Base-by-base conservation (phyloP, 139 green algal species). In the Limnomonas spitsbergensis region DNA sequence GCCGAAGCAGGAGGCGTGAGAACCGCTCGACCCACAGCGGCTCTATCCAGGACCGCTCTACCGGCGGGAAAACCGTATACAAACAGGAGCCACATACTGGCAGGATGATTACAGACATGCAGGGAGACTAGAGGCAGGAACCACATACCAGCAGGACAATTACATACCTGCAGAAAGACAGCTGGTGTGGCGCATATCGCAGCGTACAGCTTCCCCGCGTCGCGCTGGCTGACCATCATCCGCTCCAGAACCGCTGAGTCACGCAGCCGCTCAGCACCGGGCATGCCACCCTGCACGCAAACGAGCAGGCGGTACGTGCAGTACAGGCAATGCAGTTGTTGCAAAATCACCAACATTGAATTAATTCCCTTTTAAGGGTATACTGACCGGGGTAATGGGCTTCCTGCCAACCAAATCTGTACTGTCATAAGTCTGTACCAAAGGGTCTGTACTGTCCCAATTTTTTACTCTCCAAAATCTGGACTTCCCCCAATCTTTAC, bases 181-280 rank as follows among this genome's bases (percentile, higher is more conserved):
- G 88, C 92, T 2, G 96, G 96, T 0, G 95, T 87, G 29, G 96
- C 96, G 75, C 96, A 99, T 39, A 99, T 98, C 38, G 96, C 96
- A 2, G 92, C 93, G 2, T 87, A 86, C 34, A 94, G 72, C 34
- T 79, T 81, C 2, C 84, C 87, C 0, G 40, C 35, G 0, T 39
- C 75, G 14, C 66, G 32, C 78, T 98, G 95, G 34, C 82, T 56
- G 3, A 67, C n/a, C 2, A 98, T 27, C 29, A 97, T 77, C 0
- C 81, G 37, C 0, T 76, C 66, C 0, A 99, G 87, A 3, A 76
- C 31, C 0, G 52, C 47, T 26, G 61, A 90, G 82, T 98, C 90
- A 2, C 89, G 80, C 69, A 99, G 87, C 0, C 86, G 87, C 84
- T 98, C 90, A 0, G 97, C 95, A 7, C 96, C 96, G 1, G 94